phyloP scores from a whole-genome alignment of 805 yeast genomes.

The Wickerhamomyces chaumierensis region DNA sequence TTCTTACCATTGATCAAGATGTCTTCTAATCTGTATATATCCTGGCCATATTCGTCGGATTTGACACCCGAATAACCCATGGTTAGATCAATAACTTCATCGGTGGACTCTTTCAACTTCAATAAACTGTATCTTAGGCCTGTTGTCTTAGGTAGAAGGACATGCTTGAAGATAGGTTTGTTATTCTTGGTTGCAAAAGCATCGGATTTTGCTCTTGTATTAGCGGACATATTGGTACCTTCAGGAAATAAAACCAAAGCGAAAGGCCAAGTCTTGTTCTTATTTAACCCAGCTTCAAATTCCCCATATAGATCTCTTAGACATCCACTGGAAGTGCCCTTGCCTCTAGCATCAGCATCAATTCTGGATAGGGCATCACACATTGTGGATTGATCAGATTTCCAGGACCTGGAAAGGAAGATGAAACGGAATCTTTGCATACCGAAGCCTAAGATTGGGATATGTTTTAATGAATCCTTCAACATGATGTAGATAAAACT shows the following conservation, averaged over 20 bases:
- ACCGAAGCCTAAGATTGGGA: constrained; percentile 80
- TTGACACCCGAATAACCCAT: constrained; percentile 69
- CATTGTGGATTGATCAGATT: constrained; percentile 51
- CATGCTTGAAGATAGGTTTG: constrained; percentile 41
- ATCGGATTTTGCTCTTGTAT: constrained; percentile 48
- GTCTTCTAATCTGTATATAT: constrained; percentile 50
- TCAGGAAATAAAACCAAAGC: constrained; percentile 82
- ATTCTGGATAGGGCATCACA: constrained; percentile 41
- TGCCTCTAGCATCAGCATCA: constrained; percentile 51
- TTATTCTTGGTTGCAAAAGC: constrained; percentile 44
- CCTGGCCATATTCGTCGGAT: constrained; percentile 63
- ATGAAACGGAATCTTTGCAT: constrained; percentile 72
- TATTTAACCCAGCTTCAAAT: constrained; percentile 13
- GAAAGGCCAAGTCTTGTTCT: constrained; percentile 39
- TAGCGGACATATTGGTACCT: constrained; percentile 75
- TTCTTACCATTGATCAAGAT: constrained; percentile 62
- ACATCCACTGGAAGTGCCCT: constrained; percentile 37
- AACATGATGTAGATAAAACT: constrained; percentile 62
- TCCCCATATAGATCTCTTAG: constrained; percentile 17
- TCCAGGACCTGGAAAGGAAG: constrained; percentile 81
- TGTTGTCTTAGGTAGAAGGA: constrained; percentile 71
- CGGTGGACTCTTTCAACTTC: constrained; percentile 39
- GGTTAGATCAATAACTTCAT: constrained; percentile 69
- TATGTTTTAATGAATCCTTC: constrained; percentile 56
- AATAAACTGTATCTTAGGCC: constrained; percentile 64